phyloP scores from a whole-genome alignment of 2,329 filamentous ascomycete genomes.

The Coniochaeta sp. region DNA sequence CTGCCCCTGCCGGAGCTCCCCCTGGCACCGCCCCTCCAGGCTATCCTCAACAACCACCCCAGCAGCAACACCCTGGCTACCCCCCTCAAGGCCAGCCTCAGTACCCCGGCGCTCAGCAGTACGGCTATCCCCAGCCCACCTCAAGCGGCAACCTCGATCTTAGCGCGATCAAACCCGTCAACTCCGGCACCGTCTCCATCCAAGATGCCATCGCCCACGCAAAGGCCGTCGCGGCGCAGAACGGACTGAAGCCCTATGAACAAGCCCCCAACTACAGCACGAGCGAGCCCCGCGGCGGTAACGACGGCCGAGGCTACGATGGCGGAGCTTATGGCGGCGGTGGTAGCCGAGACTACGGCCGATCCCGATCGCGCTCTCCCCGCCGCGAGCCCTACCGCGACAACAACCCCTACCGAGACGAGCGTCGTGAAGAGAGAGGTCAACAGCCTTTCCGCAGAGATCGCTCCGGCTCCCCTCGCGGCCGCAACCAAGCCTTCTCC shows the following conservation, averaged over 20 bases:
- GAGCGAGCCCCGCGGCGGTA: conserved; percentile 34
- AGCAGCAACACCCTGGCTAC: conserved; percentile 10
- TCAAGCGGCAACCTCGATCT: conserved; percentile 73
- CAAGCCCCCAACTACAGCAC: conserved; percentile 40
- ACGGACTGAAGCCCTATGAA: conserved; percentile 61
- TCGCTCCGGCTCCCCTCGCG: conserved; percentile 58
- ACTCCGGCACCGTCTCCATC: conserved; percentile 75
- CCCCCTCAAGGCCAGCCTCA: conserved; percentile 11
- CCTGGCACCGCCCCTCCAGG: conserved; percentile 5
- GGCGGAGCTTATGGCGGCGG: conserved; percentile 34
- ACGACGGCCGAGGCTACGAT: conserved; percentile 39
- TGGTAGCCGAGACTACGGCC: conserved; percentile 49
- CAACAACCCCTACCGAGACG: conserved; percentile 78
- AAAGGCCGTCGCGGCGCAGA: conserved; percentile 73
- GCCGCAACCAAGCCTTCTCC: conserved; percentile 47
- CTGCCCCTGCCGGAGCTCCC: conserved; percentile 12
- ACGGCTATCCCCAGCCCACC: conserved; percentile 53
- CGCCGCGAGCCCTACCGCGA: conserved; percentile 65
- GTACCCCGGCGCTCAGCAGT: conserved; percentile 11
- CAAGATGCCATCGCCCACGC: conserved; percentile 80
- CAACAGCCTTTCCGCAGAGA: conserved; percentile 53
- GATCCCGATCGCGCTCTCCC: conserved; percentile 69
- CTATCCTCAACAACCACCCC: conserved; percentile 11
- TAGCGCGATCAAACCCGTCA: conserved; percentile 71
- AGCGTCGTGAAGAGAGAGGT: conserved; percentile 64